A percentile compares a stretch with the other conserved stretches of the same genome.
Evolutionary conservation across 495 filamentous ascomycete species (phyloP).

Genomic region (Penicillium paradoxum): DNA sequence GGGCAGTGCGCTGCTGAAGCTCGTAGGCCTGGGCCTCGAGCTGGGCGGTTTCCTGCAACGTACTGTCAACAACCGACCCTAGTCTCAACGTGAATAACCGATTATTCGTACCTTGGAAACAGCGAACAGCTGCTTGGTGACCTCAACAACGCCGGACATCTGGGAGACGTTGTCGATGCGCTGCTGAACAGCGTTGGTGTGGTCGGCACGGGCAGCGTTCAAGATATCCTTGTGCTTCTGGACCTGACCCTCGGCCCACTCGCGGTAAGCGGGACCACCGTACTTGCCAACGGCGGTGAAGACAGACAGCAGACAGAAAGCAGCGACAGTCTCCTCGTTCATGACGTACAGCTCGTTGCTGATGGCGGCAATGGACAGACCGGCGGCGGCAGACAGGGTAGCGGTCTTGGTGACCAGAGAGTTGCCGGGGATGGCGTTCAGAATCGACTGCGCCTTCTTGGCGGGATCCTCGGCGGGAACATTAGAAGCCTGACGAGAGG

Average conservation of each 20-base stretch:
- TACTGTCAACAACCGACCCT: constrained; percentile 13
- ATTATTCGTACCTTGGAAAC: constrained; percentile 77
- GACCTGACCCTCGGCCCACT: constrained; percentile 85
- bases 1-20: constrained; percentile 88
- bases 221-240: constrained; percentile 88
- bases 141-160: constrained; percentile 86
- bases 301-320: constrained; percentile 80
- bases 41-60: constrained; percentile 80
- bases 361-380: constrained; percentile 87
- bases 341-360: constrained; percentile 99
- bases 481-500: constrained; percentile 66
- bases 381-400: constrained; percentile 87
- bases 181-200: constrained; percentile 88
- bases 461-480: constrained; percentile 80
- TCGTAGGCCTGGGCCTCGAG: constrained; percentile 94
- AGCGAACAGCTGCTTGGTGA: constrained; percentile 94
- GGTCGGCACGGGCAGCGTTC: constrained; percentile 87
- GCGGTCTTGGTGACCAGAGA: constrained; percentile 90
- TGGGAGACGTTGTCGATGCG: constrained; percentile 91
- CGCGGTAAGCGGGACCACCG: constrained; percentile 82
- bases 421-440: constrained; percentile 83
- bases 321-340: constrained; percentile 95
- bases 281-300: constrained; percentile 87
- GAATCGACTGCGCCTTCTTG: constrained; percentile 90
- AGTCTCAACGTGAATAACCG: neutral